phyloP scores from a whole-genome alignment of 106 monocot genomes.

The Cymbidium sinense region DNA sequence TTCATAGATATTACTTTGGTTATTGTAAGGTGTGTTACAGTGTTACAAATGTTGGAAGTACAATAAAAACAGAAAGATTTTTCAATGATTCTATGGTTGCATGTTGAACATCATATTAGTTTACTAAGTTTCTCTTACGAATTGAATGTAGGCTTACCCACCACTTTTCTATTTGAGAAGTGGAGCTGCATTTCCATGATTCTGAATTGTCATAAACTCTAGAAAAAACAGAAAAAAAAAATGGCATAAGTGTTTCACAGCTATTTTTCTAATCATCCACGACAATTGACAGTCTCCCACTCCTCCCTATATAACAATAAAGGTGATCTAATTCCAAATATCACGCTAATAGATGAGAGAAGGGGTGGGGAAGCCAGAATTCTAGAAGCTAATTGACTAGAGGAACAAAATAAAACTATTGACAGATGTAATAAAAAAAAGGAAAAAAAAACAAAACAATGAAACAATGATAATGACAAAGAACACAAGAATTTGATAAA shows the following conservation, averaged over 20 bases:
- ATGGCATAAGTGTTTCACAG: neutral
- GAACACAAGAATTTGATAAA: neutral
- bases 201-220: too few relatives aligned
- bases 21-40: neutral
- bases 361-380: neutral
- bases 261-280: neutral
- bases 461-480: neutral
- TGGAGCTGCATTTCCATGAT: too few relatives aligned
- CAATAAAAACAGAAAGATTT: neutral
- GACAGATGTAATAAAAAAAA: neutral
- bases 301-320: neutral
- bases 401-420: neutral
- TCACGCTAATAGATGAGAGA: neutral
- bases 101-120: too few relatives aligned
- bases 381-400: neutral
- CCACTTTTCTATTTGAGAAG: too few relatives aligned
- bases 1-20: neutral
- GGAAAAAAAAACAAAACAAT: neutral
- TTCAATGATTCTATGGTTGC: too few relatives aligned
- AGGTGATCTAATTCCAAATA: neutral
- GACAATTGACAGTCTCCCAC: neutral
- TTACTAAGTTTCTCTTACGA: too few relatives aligned
- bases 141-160: too few relatives aligned
- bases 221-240: too few relatives aligned
- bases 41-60: neutral